Conservation (phyloP, 2,329 filamentous ascomycete genomes). For the Cordyceps cateniannulata region DNA sequence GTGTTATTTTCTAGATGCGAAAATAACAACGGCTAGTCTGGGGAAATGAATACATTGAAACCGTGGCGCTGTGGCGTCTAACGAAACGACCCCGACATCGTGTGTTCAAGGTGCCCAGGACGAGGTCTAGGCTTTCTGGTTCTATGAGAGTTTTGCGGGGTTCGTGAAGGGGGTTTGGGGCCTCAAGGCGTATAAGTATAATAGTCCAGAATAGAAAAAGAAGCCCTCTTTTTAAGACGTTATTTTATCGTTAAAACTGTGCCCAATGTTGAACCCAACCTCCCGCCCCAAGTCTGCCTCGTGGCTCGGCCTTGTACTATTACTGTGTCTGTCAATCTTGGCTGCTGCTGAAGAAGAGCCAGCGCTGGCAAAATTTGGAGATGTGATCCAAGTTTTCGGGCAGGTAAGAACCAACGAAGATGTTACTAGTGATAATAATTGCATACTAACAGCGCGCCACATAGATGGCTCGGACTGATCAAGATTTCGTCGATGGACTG, state of each 20-base stretch:
- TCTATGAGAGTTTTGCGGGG: not conserved
- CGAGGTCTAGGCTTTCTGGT: not conserved
- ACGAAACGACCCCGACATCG: not conserved
- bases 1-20: not conserved
- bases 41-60: not conserved
- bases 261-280: not conserved
- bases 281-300: no score
- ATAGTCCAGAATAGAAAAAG: not conserved
- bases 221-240: not conserved
- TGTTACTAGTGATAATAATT: not conserved
- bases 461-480: constrained; percentile 19
- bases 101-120: not conserved
- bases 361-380: not conserved
- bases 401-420: not conserved
- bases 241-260: not conserved
- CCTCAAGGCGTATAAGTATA: not conserved
- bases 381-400: not conserved
- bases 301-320: not conserved
- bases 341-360: not conserved
- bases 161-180: not conserved
- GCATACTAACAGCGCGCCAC: not conserved
- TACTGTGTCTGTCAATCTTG: not conserved
- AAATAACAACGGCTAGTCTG: not conserved
- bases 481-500: constrained; percentile 27
- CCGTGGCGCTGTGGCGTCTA: not conserved